Evolutionary conservation across 352 stramenopile species (phyloP), one percentile per base, ranked within the genome.

Genomic region (Globisporangium carolinianum): DNA sequence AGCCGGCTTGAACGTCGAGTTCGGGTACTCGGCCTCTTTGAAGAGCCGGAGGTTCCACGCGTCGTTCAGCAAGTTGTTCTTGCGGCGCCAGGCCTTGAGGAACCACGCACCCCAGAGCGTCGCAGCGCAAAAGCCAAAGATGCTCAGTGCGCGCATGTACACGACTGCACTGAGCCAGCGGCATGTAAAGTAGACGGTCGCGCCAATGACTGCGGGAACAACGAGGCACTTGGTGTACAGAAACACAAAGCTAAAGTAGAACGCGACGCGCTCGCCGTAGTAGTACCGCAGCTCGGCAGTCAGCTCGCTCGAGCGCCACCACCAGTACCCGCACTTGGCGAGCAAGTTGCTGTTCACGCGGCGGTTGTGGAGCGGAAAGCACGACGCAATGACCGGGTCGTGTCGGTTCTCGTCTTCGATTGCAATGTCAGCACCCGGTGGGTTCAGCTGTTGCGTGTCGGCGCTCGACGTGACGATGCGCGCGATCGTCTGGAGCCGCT

Each of bases 241-340:
- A 48, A 94, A 90, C 45, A 91, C 63, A 63, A 91, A 94, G 47
- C 79, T 86, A 59, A 91, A 94, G 68, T 91, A 90, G 58, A 94
- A 94, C 5, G 84, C 84, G 9, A 94, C 84, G 2, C 80, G 79
- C 48, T 94, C 84, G 47, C 84, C 84, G 51, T 94, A 94, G 58
- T 92, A 79, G 45, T 88, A 91, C 11, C 81, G 82, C 39, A 94
- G 72, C n/a, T 91, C 80, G 57, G 86, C 89, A 6, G 82, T 92
- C 60, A 94, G 89, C 59, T 91, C 82, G 35, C 83, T 81, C 18
- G 84, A 85, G 15, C 80, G 75, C 70, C 74, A 87, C 73, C 76
- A 87, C 84, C 84, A 94, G 32, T 79, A 66, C 43, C 66, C 72
- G 52, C 76, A 87, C 51, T 94, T 94, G 38, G 71, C 60, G 36